Evolutionary conservation across 2,329 filamentous ascomycete genomes (phyloP).

Genomic region (Beauveria bassiana): DNA sequence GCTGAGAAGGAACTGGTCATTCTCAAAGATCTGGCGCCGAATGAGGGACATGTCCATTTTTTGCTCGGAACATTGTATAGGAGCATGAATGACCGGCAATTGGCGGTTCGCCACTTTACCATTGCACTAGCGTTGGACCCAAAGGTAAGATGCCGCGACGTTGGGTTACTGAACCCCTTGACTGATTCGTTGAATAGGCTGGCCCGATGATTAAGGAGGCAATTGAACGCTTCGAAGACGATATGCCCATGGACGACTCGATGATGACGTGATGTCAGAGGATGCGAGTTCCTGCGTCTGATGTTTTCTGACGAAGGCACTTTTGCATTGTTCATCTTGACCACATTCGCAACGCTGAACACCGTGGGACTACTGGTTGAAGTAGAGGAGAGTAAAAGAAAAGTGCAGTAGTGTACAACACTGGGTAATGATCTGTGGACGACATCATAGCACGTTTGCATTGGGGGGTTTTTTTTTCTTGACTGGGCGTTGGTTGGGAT

Average conservation of each 20-base stretch:
- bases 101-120: constrained; percentile 89
- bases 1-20: constrained; percentile 78
- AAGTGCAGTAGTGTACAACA: background rate
- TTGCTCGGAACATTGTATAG: constrained; percentile 80
- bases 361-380: background rate
- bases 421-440: constrained; percentile 7
- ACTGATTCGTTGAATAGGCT: constrained; percentile 46
- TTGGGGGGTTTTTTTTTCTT: background rate
- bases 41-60: constrained; percentile 95
- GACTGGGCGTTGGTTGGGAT: constrained; percentile 2
- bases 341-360: background rate
- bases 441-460: constrained; percentile 12
- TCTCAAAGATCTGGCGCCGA: constrained; percentile 84
- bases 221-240: constrained; percentile 84
- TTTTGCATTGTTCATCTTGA: background rate
- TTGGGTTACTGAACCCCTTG: background rate
- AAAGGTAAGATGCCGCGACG: constrained; percentile 55
- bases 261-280: constrained; percentile 46
- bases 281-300: constrained; percentile 15
- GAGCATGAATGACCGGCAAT: constrained; percentile 60
- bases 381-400: background rate
- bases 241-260: constrained; percentile 61
- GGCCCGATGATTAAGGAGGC: constrained; percentile 92
- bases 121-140: constrained; percentile 93
- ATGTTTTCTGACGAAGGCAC: background rate